Conservation (phyloP, 192 early-diverging fungal species). For the Glomus cerebriforme region DNA sequence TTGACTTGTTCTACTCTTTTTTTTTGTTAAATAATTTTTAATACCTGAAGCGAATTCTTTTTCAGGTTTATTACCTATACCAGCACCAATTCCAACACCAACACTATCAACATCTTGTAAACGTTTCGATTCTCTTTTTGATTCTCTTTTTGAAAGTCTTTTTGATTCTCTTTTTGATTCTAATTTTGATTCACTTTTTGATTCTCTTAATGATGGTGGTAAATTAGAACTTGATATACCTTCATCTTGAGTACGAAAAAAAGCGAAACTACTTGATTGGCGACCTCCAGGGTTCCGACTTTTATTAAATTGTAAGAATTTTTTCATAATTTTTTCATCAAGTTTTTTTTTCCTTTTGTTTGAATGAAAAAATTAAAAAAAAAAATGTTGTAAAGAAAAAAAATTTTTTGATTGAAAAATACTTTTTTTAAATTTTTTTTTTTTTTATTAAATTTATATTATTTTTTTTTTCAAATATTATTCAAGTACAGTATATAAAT, state of each 20-base stretch:
- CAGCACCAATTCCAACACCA: neutral
- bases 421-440: too few relatives aligned
- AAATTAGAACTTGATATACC: conserved; percentile 9
- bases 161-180: neutral
- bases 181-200: neutral
- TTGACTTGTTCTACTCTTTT: neutral
- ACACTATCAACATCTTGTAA: neutral
- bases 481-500: too few relatives aligned
- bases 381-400: neutral
- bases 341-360: too few relatives aligned
- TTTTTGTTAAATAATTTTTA: conserved; percentile 6
- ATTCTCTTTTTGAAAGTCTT: neutral
- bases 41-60: conserved; percentile 8
- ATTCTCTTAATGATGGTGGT: neutral
- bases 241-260: conserved; percentile 21
- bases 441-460: too few relatives aligned
- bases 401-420: too few relatives aligned
- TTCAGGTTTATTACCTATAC: conserved; percentile 7
- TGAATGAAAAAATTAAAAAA: neutral
- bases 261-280: neutral
- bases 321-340: conserved; percentile 2
- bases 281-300: conserved; percentile 7
- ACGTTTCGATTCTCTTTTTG: neutral
- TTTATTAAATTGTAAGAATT: conserved; percentile 7
- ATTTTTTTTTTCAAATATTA: too few relatives aligned